Conservation (phyloP, 208 protist genomes). For the Lotmaria passim region DNA sequence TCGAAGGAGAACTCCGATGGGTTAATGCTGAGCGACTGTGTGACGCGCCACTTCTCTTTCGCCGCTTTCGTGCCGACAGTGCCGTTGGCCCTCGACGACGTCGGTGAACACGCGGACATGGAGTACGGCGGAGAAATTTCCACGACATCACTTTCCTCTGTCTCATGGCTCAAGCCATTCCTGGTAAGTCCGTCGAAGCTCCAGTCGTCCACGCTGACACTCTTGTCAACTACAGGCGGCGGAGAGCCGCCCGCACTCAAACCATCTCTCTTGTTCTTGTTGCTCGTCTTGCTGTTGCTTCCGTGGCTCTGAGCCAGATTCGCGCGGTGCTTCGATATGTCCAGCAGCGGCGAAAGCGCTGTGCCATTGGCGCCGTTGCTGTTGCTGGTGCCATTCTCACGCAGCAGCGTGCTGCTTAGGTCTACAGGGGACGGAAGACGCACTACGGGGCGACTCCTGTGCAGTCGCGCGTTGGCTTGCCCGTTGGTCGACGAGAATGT, state of each 20-base stretch:
- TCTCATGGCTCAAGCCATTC: neutral
- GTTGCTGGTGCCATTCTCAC: neutral
- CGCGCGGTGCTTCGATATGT: neutral
- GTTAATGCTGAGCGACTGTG: conserved; percentile 25
- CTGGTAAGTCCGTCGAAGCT: neutral
- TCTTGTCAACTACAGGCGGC: conserved; percentile 1
- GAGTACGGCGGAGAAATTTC: neutral
- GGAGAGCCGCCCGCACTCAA: neutral
- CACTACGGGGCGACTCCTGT: neutral
- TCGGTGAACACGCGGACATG: neutral
- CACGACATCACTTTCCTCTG: neutral
- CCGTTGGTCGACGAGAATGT: neutral
- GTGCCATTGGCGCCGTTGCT: no score
- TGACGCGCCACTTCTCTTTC: conserved; percentile 18
- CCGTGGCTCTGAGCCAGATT: neutral
- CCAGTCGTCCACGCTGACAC: conserved; percentile 1
- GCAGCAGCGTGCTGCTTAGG: conserved; percentile 4
- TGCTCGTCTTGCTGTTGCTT: neutral
- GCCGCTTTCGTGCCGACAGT: neutral
- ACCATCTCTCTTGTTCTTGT: neutral
- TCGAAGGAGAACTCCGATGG: conserved; percentile 19
- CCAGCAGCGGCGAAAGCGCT: neutral
- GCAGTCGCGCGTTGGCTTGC: neutral
- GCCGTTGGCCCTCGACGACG: neutral
- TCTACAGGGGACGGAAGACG: conserved; percentile 16